Conservation (phyloP, 768 basidiomycete species). For the Boletus sp. region DNA sequence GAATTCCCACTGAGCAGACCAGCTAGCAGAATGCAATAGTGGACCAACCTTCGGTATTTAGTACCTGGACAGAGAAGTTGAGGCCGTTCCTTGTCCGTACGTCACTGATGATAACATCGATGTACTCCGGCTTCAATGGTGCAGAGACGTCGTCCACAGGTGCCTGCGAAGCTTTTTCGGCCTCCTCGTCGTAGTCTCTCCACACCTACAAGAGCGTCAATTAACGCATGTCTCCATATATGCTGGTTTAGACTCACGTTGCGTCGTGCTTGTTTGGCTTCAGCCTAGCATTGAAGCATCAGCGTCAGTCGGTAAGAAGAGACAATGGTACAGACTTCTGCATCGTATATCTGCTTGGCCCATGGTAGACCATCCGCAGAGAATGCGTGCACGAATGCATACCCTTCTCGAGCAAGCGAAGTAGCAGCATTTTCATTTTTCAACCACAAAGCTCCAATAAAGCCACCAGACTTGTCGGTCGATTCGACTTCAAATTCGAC, state of each 20-base stretch:
- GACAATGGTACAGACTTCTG: constrained; percentile 57
- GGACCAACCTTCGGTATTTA: constrained; percentile 82
- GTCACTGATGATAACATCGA: constrained; percentile 91
- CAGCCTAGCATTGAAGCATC: constrained; percentile 44
- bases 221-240: neutral
- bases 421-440: constrained; percentile 87
- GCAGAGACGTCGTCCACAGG: constrained; percentile 43
- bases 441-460: constrained; percentile 83
- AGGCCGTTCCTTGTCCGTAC: constrained; percentile 72
- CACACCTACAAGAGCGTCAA: constrained; percentile 59
- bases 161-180: constrained; percentile 51
- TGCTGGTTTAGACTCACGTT: constrained; percentile 53
- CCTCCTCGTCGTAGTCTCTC: constrained; percentile 77
- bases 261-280: constrained; percentile 74
- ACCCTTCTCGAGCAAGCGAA: constrained; percentile 78
- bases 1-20: neutral
- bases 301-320: neutral
- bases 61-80: constrained; percentile 87
- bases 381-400: constrained; percentile 84
- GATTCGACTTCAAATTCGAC: constrained; percentile 89
- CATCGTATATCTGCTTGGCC: constrained; percentile 75
- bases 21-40: neutral
- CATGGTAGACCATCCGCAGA: constrained; percentile 82
- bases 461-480: constrained; percentile 93
- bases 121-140: constrained; percentile 76